Evolutionary conservation across 2,329 filamentous ascomycete species (phyloP).

Genomic region (Nemania abortiva): DNA sequence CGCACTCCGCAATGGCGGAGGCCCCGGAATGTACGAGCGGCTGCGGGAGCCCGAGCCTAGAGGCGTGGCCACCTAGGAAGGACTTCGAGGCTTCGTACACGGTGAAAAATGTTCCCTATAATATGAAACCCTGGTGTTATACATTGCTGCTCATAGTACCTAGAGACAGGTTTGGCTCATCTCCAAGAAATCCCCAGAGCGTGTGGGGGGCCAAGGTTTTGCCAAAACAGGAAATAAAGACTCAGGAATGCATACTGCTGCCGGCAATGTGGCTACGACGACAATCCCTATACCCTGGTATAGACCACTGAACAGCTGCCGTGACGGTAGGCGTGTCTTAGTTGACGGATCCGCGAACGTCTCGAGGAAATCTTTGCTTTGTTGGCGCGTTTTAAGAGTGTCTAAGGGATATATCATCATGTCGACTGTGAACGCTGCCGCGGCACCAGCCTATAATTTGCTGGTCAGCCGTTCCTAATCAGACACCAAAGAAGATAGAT

Average conservation of each 20-base stretch:
- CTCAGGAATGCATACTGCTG: constrained; percentile 59
- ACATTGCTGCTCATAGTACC: background rate
- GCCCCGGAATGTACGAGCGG: constrained; percentile 79
- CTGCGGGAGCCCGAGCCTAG: constrained; percentile 67
- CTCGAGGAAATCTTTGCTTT: constrained; percentile 79
- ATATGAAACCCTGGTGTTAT: background rate
- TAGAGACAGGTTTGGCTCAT: background rate
- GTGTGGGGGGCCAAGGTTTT: background rate
- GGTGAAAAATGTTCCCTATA: constrained; percentile 82
- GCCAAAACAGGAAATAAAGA: background rate
- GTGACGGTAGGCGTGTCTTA: constrained; percentile 63
- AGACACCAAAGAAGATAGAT: background rate
- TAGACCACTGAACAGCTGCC: constrained; percentile 71
- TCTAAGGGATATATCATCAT: constrained; percentile 88
- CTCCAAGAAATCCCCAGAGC: background rate
- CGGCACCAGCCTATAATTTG: constrained; percentile 77
- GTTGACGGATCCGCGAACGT: constrained; percentile 71
- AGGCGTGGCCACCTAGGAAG: constrained; percentile 65
- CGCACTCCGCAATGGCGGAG: constrained; percentile 82
- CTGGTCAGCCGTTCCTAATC: constrained; percentile 17
- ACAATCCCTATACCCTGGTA: constrained; percentile 92
- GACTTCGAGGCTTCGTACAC: constrained; percentile 85
- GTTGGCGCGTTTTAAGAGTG: constrained; percentile 87
- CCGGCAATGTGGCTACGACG: constrained; percentile 84
- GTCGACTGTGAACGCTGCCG: constrained; percentile 88